Conservation (phyloP, 257 asterid species). For the Galeopsis tetrahit region DNA sequence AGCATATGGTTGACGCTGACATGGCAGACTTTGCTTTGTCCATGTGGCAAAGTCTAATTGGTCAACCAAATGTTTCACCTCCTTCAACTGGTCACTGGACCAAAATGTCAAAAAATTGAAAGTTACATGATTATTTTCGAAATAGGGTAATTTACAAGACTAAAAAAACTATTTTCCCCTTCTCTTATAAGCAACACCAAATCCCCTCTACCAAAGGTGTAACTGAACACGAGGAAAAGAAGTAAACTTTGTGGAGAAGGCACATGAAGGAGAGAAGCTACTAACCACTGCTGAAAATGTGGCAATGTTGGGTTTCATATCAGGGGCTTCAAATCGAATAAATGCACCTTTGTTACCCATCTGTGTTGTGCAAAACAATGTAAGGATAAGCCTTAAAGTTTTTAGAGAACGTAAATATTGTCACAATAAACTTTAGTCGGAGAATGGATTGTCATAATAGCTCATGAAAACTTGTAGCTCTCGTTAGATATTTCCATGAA, state of each 20-base stretch:
- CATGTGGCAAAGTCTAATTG: no score
- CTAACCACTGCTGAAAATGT: slow-evolving; percentile 97
- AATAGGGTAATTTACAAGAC: no score
- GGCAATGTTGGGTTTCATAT: slow-evolving; percentile 80
- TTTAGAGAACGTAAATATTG: neutral
- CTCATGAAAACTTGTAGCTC: neutral
- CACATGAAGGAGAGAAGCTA: slow-evolving; percentile 36
- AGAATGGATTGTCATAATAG: slow-evolving; percentile 6
- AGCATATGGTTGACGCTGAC: no score
- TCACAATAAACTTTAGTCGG: neutral
- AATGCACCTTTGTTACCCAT: slow-evolving; percentile 99
- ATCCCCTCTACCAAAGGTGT: neutral
- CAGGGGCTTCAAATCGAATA: slow-evolving; percentile 93
- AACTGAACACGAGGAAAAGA: neutral
- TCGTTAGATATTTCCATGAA: neutral
- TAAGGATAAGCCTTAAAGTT: slow-evolving; percentile 10
- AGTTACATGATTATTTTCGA: no score
- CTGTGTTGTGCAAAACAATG: slow-evolving; percentile 51
- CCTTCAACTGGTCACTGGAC: no score
- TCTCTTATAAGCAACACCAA: neutral
- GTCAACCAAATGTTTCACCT: no score
- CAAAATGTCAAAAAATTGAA: no score
- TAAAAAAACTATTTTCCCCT: neutral
- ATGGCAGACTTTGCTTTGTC: no score
- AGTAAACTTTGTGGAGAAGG: neutral